Evolutionary conservation across 2,329 filamentous ascomycete genomes (phyloP).

Genomic region (Sarocladiaceae sp.): DNA sequence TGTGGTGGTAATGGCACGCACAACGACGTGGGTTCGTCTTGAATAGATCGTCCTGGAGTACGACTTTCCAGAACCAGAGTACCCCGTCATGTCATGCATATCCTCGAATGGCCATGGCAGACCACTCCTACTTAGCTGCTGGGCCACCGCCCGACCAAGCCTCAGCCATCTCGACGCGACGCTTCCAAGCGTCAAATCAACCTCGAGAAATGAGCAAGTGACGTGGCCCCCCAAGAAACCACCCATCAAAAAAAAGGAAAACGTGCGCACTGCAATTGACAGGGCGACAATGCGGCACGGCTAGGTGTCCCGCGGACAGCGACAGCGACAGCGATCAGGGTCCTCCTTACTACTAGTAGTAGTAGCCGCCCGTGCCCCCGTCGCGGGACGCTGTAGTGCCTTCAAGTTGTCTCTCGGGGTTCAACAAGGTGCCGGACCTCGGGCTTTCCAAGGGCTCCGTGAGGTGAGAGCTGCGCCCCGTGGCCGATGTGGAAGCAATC

Average conservation of each 20-base stretch:
- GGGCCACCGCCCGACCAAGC: too few species aligned
- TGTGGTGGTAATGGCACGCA: too few species aligned
- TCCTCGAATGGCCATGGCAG: too few species aligned
- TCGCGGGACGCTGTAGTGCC: background rate
- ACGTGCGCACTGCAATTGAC: background rate
- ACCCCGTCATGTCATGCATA: too few species aligned
- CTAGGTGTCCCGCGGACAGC: too few species aligned
- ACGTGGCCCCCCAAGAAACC: background rate
- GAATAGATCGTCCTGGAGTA: background rate
- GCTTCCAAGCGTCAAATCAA: background rate
- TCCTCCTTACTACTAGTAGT: too few species aligned
- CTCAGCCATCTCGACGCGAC: too few species aligned
- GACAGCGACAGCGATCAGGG: too few species aligned
- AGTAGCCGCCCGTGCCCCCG: too few species aligned
- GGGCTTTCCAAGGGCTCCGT: slow-evolving; percentile 7
- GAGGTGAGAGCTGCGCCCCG: background rate
- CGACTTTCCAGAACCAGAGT: background rate
- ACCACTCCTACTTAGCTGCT: too few species aligned
- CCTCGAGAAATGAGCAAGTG: background rate
- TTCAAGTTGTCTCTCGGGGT: background rate
- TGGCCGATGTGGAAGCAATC: background rate
- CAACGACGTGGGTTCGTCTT: too few species aligned
- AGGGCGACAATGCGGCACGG: too few species aligned
- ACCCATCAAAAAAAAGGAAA: background rate
- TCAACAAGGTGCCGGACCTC: background rate